phyloP scores from a whole-genome alignment of 495 filamentous ascomycete genomes.

The Rhypophila decipiens region DNA sequence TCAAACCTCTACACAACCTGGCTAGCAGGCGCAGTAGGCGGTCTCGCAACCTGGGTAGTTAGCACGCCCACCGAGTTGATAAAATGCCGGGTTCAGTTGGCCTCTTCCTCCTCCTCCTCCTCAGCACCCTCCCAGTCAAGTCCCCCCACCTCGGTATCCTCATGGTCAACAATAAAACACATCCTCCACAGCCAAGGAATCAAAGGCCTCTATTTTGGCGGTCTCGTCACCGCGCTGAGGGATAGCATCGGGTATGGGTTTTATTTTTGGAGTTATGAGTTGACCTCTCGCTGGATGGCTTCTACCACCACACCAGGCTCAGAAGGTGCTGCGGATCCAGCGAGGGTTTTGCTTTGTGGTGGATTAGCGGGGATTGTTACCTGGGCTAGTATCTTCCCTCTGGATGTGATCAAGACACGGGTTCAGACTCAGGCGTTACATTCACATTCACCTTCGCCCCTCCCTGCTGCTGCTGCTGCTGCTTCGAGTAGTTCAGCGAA shows the following conservation, averaged over 20 bases:
- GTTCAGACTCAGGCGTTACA: constrained; percentile 62
- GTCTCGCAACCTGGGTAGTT: constrained; percentile 73
- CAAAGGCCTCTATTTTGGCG: constrained; percentile 69
- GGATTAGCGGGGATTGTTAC: constrained; percentile 78
- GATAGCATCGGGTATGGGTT: constrained; percentile 89
- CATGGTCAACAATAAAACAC: constrained; percentile 54
- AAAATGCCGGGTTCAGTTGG: constrained; percentile 71
- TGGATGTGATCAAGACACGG: constrained; percentile 85
- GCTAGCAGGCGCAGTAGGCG: constrained; percentile 68
- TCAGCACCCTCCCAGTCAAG: background rate
- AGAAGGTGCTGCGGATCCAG: constrained; percentile 36
- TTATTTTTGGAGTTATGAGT: constrained; percentile 87
- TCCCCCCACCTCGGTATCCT: constrained; percentile 31
- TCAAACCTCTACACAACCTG: constrained; percentile 53
- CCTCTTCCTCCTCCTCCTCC: background rate
- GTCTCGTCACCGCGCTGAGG: constrained; percentile 67
- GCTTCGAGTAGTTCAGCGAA: background rate
- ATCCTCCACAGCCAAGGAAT: constrained; percentile 57
- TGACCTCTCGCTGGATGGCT: constrained; percentile 51
- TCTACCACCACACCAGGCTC: background rate
- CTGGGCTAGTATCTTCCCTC: constrained; percentile 80
- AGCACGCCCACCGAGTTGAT: constrained; percentile 81
- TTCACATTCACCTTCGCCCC: too few species aligned
- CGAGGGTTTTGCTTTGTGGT: constrained; percentile 70
- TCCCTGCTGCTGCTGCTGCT: background rate